Base-by-base conservation (phyloP, 2,329 filamentous ascomycete species). In the Scorias spongiosa region DNA sequence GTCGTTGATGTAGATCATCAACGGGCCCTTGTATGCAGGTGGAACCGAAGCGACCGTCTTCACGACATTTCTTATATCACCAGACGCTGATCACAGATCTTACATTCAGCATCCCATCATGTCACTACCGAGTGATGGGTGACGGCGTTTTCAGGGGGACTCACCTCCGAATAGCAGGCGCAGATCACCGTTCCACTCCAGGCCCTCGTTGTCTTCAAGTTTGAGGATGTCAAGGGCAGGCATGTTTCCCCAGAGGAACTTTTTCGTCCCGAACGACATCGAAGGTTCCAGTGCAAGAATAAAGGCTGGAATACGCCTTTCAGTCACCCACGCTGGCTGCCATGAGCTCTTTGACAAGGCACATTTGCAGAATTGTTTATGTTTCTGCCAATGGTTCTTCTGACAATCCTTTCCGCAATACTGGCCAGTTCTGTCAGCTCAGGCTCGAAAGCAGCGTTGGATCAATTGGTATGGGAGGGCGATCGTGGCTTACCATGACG, bases 161-260 rank as follows among this genome's bases (percentile, higher is more conserved):
- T 44, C 47, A 57, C 59, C 56, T 2, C 63, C 63, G 34, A 65
- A 67, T 2, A 66, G 53, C 0, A 67, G 42, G 1, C 36, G 42
- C 14, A 53, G 18, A 11, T 50, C 42, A 4, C 39, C 12, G 2
- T 18, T 34, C 40, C 48, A 44, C 6, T 47, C 36, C 0, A 41
- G 28, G 5, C 56, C 60, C 40, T 64, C 58, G 38, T 61, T 59
- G 5, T 46, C 41, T 29, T 55, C 48, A 3, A 66, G 42, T 0
- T 57, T 51, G 1, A 69, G 42, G 0, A 69, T 41, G 46, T 69
- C 63, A 2, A 66, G 14, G 0, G 66, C 64, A 12, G 66, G 65
- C 10, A 63, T 45, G 43, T 66, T 67, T 6, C 63, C 65, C 65
- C 63, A 69, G 10, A 67, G 51, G 44, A 54, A 59, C 41, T 61